These are phyloP conservation scores for Pseudozyma thailandica DNA, from an alignment of 1,284 basidiomycete species.

Conservation along the genomic window DNA sequence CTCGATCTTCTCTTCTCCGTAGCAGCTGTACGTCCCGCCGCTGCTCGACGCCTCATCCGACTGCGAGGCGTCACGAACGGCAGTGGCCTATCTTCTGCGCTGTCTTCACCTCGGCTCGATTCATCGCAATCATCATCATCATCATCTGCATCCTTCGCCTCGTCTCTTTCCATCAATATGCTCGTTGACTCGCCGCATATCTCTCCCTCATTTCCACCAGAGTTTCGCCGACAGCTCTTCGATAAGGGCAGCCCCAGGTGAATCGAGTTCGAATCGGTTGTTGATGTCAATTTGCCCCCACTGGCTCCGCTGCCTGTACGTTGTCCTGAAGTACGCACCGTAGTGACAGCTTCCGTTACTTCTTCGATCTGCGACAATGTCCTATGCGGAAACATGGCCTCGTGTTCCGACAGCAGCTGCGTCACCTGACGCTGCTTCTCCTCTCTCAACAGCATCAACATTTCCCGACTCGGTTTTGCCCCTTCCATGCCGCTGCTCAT, in stretches of 20 bases:
- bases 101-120: not conserved
- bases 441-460: not conserved
- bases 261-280: slow-evolving; percentile 2
- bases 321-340: slow-evolving; percentile 7
- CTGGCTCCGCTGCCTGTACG: slow-evolving; percentile 18
- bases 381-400: slow-evolving; percentile 34
- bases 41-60: slow-evolving; percentile 11
- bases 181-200: too few relatives aligned
- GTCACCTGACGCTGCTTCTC: slow-evolving; percentile 1
- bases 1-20: not conserved
- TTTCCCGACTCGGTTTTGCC: not conserved
- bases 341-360: slow-evolving; percentile 19
- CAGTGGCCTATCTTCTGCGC: not conserved
- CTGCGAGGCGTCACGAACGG: slow-evolving; percentile 28
- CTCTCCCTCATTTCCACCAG: not conserved
- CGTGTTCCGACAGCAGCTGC: slow-evolving; percentile 20
- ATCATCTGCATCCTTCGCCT: not conserved
- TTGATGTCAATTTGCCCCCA: slow-evolving; percentile 7
- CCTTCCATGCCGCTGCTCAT: not conserved
- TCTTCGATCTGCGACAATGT: slow-evolving; percentile 33
- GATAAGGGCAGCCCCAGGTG: slow-evolving; percentile 21
- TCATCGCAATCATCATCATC: not conserved
- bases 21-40: slow-evolving; percentile 7
- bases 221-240: not conserved
- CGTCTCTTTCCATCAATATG: not conserved